Percentiles rank a stretch among this genome's conserved stretches.
phyloP scores from a whole-genome alignment of 306 rosid species.

The Quercus engelmannii region DNA sequence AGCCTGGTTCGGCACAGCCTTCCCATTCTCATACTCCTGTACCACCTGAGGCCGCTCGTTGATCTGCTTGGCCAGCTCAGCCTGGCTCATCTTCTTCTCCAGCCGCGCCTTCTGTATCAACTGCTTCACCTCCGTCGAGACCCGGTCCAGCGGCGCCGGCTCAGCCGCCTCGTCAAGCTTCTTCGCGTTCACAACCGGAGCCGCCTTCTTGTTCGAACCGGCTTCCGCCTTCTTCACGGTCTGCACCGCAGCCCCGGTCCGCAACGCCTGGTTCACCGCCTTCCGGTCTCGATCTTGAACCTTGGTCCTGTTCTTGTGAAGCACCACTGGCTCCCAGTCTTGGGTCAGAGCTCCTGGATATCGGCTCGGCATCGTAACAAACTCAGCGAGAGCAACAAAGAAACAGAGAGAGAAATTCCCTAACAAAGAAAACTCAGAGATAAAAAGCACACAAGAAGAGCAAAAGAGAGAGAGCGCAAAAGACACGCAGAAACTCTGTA shows the following conservation, averaged over 20 bases:
- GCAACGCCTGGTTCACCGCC: conserved; percentile 70
- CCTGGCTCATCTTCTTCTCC: conserved; percentile 80
- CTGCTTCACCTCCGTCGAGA: conserved; percentile 52
- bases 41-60: conserved; percentile 77
- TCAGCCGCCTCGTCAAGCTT: conserved; percentile 75
- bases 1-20: conserved; percentile 70
- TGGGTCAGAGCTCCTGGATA: conserved; percentile 53
- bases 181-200: conserved; percentile 42
- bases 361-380: conserved; percentile 59
- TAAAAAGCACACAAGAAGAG: too few relatives aligned
- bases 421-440: too few relatives aligned
- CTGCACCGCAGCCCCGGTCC: conserved; percentile 53
- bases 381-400: too few relatives aligned
- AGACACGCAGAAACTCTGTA: too few relatives aligned
- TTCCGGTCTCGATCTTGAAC: conserved; percentile 57
- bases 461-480: neutral
- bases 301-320: conserved; percentile 60
- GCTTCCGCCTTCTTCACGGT: conserved; percentile 65
- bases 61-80: conserved; percentile 70
- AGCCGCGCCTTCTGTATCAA: conserved; percentile 76
- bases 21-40: conserved; percentile 84
- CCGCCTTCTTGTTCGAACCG: conserved; percentile 55
- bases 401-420: neutral
- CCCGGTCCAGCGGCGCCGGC: conserved; percentile 63
- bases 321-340: conserved; percentile 79